Evolutionary conservation across 345 rosid species (phyloP), one percentile per base, ranked within the genome.

Genomic region (Rhodomyrtus tomentosa): DNA sequence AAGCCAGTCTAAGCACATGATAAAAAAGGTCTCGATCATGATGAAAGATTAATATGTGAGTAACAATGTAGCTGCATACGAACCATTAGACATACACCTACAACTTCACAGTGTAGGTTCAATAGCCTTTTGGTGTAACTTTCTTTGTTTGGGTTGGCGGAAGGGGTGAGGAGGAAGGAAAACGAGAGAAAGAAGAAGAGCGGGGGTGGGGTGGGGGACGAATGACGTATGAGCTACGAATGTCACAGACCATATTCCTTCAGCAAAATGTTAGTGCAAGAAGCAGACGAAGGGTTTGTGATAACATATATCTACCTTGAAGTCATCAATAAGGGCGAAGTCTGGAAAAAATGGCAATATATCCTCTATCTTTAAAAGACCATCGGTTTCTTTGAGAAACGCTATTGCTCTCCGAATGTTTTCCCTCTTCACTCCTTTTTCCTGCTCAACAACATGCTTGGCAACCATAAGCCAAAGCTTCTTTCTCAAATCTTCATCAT

Each of bases 391-490:
- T 91, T 95, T 95, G 86, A 97, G 98, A 89, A 95, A 97, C 50
- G 99, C 99, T 89, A 97, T 95, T 81, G 99, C 98, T 89, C 93
- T 97, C 86, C 99, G 86, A 88, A 97, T 97, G 89, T 97, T 97
- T 93, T 97, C 98, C 90, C 99, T 95, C 87, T 95, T 97, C 62
- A 94, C 92, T 87, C 99, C 99, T 88, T 93, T 95, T 92, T 97
- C 99, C 91, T 95, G 99, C 87, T 93, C 91, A 83, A 97, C 88
- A 53, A 96, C 98, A 90, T 97, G 99, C 91, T 95, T 97, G 81
- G 99, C 99, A 89, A 97, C 91, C 99, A 97, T 97, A 25, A 97
- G 95, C 98, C 99, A 95, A 80, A 97, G 94, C 91, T 97, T 97
- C 91, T 95, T 97, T 85, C 99, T 95, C 91, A 97, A 88, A 87